Percentiles rank a stretch among this genome's conserved stretches.
These are phyloP conservation scores for Setomelanomma holmii DNA, from an alignment of 2,329 filamentous ascomycete genomes.

Conservation along the genomic window DNA sequence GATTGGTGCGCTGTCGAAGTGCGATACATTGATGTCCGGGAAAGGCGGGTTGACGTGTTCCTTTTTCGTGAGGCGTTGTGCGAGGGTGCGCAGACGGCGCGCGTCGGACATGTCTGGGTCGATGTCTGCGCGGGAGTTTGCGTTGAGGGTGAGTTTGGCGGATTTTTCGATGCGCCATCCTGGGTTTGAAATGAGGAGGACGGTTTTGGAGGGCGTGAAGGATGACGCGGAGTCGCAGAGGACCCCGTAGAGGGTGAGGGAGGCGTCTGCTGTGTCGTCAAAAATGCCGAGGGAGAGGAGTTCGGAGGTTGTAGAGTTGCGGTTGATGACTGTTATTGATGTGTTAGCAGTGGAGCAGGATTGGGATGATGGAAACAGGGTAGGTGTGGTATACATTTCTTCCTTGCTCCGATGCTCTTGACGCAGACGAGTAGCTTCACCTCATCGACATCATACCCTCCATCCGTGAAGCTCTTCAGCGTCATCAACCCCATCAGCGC, in stretches of 20 bases:
- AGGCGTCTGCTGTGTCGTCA: slow-evolving; percentile 63
- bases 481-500: slow-evolving; percentile 62
- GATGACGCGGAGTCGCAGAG: slow-evolving; percentile 53
- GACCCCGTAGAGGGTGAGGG: slow-evolving; percentile 64
- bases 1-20: slow-evolving; percentile 29
- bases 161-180: background rate
- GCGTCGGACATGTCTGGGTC: slow-evolving; percentile 63
- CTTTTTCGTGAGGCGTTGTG: slow-evolving; percentile 56
- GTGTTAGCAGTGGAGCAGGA: too few relatives aligned
- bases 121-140: slow-evolving; percentile 47
- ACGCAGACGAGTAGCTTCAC: slow-evolving; percentile 65
- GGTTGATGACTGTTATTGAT: slow-evolving; percentile 59
- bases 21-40: slow-evolving; percentile 42
- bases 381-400: slow-evolving; percentile 49
- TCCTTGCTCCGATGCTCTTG: slow-evolving; percentile 62
- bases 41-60: slow-evolving; percentile 61
- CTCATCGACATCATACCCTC: slow-evolving; percentile 61
- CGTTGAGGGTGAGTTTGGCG: background rate
- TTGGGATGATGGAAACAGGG: too few relatives aligned
- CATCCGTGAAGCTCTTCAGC: slow-evolving; percentile 61
- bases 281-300: slow-evolving; percentile 62
- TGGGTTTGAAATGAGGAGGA: slow-evolving; percentile 56
- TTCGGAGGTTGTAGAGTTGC: slow-evolving; percentile 54
- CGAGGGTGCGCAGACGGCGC: slow-evolving; percentile 60
- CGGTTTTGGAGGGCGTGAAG: slow-evolving; percentile 58